Conservation (phyloP, 768 basidiomycete species). For the Psilocybe azurescens region DNA sequence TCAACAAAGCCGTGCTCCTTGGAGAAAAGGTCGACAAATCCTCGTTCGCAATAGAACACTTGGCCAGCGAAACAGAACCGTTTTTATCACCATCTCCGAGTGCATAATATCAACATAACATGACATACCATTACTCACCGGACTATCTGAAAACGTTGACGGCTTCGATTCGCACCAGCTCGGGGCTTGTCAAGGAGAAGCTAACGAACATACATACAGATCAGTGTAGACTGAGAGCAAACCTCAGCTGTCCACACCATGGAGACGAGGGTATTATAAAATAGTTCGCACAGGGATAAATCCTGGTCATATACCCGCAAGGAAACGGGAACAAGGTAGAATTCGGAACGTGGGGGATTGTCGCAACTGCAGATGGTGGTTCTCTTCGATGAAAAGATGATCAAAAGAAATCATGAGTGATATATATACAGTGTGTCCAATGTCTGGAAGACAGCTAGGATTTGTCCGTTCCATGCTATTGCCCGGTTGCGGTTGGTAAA, state of each 20-base stretch:
- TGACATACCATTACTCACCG: not conserved
- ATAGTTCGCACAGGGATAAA: constrained; percentile 5
- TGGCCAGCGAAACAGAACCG: not conserved
- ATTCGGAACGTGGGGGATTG: constrained; percentile 4
- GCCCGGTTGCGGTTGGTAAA: constrained; percentile 6
- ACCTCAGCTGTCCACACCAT: constrained; percentile 9
- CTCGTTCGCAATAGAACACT: not conserved
- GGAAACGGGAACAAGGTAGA: constrained; percentile 5
- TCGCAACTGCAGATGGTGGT: not conserved
- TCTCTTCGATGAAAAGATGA: not conserved
- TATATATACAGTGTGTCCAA: not conserved
- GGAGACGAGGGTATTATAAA: not conserved
- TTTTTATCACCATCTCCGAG: constrained; percentile 5
- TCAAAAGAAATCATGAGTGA: not conserved
- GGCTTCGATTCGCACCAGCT: constrained; percentile 3
- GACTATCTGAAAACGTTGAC: not conserved
- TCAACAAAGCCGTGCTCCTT: constrained; percentile 1
- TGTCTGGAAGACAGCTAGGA: constrained; percentile 1
- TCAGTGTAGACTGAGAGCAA: constrained; percentile 8
- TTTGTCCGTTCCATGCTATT: not conserved
- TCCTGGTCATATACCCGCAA: not conserved
- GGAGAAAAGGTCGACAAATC: constrained; percentile 7
- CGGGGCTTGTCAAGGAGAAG: constrained; percentile 2
- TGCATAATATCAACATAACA: not conserved
- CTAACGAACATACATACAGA: not conserved